phyloP scores from a whole-genome alignment of 176 grass and related monocot species.

The Triticum aestivum region DNA sequence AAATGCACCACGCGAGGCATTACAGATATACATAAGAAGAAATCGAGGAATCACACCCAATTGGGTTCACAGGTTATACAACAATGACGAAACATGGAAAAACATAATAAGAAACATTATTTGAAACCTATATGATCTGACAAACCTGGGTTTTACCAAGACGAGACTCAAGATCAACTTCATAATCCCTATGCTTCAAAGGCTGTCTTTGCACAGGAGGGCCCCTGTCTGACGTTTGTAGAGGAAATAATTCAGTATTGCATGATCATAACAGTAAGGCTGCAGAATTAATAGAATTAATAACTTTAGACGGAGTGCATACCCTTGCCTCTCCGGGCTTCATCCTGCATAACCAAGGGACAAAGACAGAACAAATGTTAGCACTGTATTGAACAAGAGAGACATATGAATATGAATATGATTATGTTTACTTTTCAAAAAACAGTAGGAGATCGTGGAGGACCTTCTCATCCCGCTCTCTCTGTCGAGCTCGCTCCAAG shows the following conservation, averaged over 20 bases:
- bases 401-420: no score
- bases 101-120: not conserved
- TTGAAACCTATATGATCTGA: not conserved
- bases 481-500: conserved; percentile 79
- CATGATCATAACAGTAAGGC: not conserved
- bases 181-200: conserved; percentile 96
- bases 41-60: not conserved
- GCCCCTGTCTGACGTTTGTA: conserved; percentile 52
- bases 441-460: not conserved
- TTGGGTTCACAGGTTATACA: not conserved
- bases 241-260: not conserved
- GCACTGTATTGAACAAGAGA: not conserved
- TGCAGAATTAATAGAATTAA: not conserved
- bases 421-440: not conserved
- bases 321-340: conserved; percentile 69
- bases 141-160: conserved; percentile 94
- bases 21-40: not conserved
- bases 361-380: conserved; percentile 17
- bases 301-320: not conserved
- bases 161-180: conserved; percentile 94
- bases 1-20: not conserved
- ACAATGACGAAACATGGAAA: not conserved
- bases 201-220: conserved; percentile 91
- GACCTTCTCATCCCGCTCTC: conserved; percentile 80
- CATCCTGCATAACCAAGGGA: conserved; percentile 37